phyloP scores from a whole-genome alignment of 805 yeast genomes.

The Nakazawaea ernobii region DNA sequence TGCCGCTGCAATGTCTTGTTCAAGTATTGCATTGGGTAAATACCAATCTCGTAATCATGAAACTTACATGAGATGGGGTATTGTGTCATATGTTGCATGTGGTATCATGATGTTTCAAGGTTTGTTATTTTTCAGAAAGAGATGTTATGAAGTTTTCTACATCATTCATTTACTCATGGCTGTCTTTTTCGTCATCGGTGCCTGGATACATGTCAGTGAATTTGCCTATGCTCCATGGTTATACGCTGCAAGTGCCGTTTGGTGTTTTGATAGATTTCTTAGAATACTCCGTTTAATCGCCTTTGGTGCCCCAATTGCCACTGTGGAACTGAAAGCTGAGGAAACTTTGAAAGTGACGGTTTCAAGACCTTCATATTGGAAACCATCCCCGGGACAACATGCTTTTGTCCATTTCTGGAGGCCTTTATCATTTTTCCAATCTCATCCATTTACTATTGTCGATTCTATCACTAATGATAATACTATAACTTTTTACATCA shows the following conservation, averaged over 20 bases:
- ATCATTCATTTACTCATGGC: constrained; percentile 36
- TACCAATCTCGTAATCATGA: constrained; percentile 5
- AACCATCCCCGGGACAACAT: constrained; percentile 32
- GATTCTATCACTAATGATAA: constrained; percentile 12
- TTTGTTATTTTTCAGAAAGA: constrained; percentile 32
- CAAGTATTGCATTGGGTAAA: constrained; percentile 18
- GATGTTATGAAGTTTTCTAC: constrained; percentile 36
- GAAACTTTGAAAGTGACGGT: constrained; percentile 43
- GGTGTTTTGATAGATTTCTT: constrained; percentile 28
- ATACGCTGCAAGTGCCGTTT: constrained; percentile 20
- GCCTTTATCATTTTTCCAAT: constrained; percentile 37
- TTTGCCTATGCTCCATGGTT: not conserved
- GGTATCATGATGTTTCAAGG: constrained; percentile 34
- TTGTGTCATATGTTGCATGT: constrained; percentile 21
- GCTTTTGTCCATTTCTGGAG: constrained; percentile 34
- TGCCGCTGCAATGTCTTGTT: constrained; percentile 23
- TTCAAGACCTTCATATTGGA: constrained; percentile 37
- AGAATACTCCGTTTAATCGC: constrained; percentile 27
- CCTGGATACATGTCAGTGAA: constrained; percentile 31
- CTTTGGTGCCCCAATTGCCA: constrained; percentile 34
- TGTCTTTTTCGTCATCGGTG: constrained; percentile 33
- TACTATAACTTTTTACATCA: constrained; percentile 27
- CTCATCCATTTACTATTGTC: constrained; percentile 39
- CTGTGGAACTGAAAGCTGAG: constrained; percentile 32
- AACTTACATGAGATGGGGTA: constrained; percentile 22